phyloP scores from a whole-genome alignment of 495 filamentous ascomycete genomes.

The Penicillium manginii region DNA sequence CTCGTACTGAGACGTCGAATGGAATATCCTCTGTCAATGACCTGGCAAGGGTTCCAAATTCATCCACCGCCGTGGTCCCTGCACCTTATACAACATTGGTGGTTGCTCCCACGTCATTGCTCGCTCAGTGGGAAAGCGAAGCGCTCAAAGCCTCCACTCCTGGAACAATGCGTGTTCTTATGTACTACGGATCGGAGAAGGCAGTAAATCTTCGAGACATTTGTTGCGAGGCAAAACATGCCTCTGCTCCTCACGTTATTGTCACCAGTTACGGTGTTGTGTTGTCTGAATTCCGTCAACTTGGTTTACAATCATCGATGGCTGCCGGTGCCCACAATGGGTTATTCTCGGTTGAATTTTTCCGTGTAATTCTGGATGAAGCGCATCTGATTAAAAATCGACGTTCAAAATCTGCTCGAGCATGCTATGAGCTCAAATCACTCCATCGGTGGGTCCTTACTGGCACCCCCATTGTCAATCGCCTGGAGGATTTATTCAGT shows the following conservation, averaged over 20 bases:
- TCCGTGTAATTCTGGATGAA: constrained; percentile 93
- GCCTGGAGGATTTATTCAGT: constrained; percentile 95
- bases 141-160: constrained; percentile 83
- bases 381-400: constrained; percentile 94
- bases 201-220: constrained; percentile 71
- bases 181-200: constrained; percentile 93
- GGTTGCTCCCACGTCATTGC: constrained; percentile 89
- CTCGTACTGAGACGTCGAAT: constrained; percentile 49
- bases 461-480: constrained; percentile 96
- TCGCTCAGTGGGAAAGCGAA: constrained; percentile 96
- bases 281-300: constrained; percentile 82
- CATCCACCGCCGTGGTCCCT: constrained; percentile 54
- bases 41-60: constrained; percentile 61
- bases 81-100: constrained; percentile 93
- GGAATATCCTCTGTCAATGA: constrained; percentile 51
- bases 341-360: constrained; percentile 89
- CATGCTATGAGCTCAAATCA: constrained; percentile 86
- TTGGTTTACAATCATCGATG: constrained; percentile 55
- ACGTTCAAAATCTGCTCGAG: constrained; percentile 83
- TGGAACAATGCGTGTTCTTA: constrained; percentile 77
- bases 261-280: constrained; percentile 96
- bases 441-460: constrained; percentile 92
- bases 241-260: constrained; percentile 81
- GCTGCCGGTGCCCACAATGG: constrained; percentile 66
- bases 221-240: constrained; percentile 71